phyloP scores from a whole-genome alignment of 345 rosid species.

The Alliaria petiolata region DNA sequence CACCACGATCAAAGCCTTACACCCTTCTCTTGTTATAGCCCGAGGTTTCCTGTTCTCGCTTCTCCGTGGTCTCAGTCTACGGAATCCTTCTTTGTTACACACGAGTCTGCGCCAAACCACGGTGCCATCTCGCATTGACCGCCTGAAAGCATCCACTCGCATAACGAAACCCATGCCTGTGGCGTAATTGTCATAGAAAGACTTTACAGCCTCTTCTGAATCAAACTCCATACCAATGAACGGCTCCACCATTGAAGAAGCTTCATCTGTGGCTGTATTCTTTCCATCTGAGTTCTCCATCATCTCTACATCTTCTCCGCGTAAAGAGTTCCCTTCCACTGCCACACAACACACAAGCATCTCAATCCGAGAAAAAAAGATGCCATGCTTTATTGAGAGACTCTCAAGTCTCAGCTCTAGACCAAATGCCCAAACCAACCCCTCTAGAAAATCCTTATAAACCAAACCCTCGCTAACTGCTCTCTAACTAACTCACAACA shows the following conservation, averaged over 20 bases:
- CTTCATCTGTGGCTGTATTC: conserved; percentile 9
- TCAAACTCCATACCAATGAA: conserved; percentile 44
- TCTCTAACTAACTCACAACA: not conserved
- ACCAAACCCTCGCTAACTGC: too few species aligned
- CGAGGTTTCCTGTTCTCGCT: conserved; percentile 47
- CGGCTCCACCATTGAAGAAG: conserved; percentile 31
- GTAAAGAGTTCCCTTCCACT: conserved; percentile 37
- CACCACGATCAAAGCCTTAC: conserved; percentile 49
- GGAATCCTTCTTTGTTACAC: conserved; percentile 51
- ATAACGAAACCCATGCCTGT: conserved; percentile 40
- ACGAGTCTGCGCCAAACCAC: conserved; percentile 54
- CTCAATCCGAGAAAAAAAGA: not conserved
- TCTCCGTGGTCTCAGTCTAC: conserved; percentile 37
- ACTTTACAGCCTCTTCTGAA: conserved; percentile 45
- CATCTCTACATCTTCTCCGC: conserved; percentile 26
- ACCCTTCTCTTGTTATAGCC: conserved; percentile 52
- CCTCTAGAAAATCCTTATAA: too few species aligned
- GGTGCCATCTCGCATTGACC: conserved; percentile 49
- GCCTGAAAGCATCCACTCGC: conserved; percentile 50
- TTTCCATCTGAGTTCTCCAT: conserved; percentile 26
- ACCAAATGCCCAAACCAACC: not conserved
- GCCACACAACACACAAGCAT: conserved; percentile 2
- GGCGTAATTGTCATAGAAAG: conserved; percentile 44
- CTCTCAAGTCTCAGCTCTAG: not conserved
- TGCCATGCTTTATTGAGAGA: not conserved